Evolutionary conservation across 768 basidiomycete genomes (phyloP).

Genomic region (Termitomyces sp.): DNA sequence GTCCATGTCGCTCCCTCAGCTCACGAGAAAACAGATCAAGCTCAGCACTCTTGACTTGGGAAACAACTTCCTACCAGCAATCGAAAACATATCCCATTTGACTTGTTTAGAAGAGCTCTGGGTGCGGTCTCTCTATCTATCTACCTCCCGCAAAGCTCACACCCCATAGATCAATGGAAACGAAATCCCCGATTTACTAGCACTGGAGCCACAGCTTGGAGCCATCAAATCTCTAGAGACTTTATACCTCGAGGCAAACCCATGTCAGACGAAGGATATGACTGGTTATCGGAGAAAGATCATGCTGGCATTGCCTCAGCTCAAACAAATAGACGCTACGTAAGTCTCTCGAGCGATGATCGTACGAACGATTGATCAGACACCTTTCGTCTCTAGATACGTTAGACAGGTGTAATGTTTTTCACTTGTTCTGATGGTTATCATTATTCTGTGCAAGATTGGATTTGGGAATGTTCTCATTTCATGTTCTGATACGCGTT

Average conservation of each 20-base stretch:
- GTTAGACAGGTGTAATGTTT: conserved; percentile 9
- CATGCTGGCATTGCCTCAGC: conserved; percentile 81
- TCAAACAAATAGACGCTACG: conserved; percentile 96
- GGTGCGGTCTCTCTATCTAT: conserved; percentile 54
- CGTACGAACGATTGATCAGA: background rate
- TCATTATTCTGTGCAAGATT: background rate
- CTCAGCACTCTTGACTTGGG: conserved; percentile 87
- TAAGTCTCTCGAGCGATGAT: conserved; percentile 36
- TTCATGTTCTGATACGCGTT: background rate
- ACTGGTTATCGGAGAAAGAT: conserved; percentile 85
- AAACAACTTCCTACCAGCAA: conserved; percentile 73
- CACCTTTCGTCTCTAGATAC: conserved; percentile 11
- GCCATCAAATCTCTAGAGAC: conserved; percentile 70
- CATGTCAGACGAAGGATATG: conserved; percentile 80
- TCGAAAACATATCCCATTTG: conserved; percentile 85
- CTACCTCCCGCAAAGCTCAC: background rate
- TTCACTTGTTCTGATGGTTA: background rate
- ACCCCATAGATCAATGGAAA: conserved; percentile 78
- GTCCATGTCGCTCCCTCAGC: background rate
- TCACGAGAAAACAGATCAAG: conserved; percentile 41
- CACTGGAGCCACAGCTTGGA: conserved; percentile 66
- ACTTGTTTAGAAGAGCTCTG: conserved; percentile 86
- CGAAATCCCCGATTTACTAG: conserved; percentile 66
- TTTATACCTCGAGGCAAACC: conserved; percentile 94
- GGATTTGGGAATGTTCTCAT: background rate